Evolutionary conservation across 345 rosid genomes (phyloP).

Genomic region (Bretschneidera sinensis): DNA sequence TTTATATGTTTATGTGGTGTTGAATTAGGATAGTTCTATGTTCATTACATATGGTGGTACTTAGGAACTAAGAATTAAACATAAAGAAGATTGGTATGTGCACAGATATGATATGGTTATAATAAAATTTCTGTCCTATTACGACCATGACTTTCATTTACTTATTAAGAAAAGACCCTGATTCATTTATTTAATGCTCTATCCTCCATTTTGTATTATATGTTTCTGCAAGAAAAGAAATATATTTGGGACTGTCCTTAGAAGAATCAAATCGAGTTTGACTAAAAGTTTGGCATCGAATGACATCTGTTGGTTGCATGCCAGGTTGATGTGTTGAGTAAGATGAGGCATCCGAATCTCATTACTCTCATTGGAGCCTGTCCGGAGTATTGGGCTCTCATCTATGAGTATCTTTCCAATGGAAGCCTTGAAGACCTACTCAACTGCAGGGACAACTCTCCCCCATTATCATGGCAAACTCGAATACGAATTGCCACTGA

Average conservation of each 20-base stretch:
- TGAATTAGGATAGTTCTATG: no score
- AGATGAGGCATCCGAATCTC: constrained; percentile 84
- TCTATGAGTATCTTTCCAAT: constrained; percentile 79
- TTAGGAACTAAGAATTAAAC: no score
- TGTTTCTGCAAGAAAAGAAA: no score
- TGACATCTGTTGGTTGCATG: constrained; percentile 21
- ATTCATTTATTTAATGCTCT: no score
- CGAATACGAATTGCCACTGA: constrained; percentile 78
- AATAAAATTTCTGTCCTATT: no score
- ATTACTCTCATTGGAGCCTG: constrained; percentile 84
- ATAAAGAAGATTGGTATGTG: no score
- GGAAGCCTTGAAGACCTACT: constrained; percentile 97
- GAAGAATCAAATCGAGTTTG: background rate
- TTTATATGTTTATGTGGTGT: no score
- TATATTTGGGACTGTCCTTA: background rate
- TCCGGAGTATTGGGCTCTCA: constrained; percentile 76
- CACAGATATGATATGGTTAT: no score
- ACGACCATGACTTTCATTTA: no score
- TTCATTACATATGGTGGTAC: no score
- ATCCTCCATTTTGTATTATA: no score
- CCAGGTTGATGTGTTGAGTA: constrained; percentile 82
- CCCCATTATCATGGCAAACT: constrained; percentile 85
- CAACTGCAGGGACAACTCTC: constrained; percentile 65
- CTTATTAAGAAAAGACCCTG: no score
- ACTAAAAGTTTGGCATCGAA: background rate